phyloP scores from a whole-genome alignment of 2,329 filamentous ascomycete species.

The Sclerotinia trifoliorum region DNA sequence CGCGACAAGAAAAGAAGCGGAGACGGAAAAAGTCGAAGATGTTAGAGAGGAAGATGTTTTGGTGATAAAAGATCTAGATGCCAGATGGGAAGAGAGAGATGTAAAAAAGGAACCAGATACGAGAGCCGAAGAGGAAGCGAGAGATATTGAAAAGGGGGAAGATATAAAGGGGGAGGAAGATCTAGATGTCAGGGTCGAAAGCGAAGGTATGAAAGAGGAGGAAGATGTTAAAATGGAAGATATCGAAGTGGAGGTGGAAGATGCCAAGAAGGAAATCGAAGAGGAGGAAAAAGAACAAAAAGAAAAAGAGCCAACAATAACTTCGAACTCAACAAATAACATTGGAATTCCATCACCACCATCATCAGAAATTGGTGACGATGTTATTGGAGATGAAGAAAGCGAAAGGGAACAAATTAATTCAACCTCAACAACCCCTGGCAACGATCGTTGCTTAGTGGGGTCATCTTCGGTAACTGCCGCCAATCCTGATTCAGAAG shows the following conservation, averaged over 20 bases:
- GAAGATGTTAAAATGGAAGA: not conserved
- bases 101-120: not conserved
- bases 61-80: slow-evolving; percentile 10
- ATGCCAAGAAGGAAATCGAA: not conserved
- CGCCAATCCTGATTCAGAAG: slow-evolving; percentile 20
- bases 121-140: not conserved
- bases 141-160: not conserved
- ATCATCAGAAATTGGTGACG: slow-evolving; percentile 14
- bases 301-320: not conserved
- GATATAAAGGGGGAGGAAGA: not conserved
- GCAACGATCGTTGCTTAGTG: slow-evolving; percentile 24
- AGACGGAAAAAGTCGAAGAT: not conserved
- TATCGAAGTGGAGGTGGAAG: not conserved
- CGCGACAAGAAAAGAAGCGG: not conserved
- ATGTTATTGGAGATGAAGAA: slow-evolving; percentile 5
- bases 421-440: slow-evolving; percentile 7
- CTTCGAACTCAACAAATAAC: not conserved
- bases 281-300: not conserved
- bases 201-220: not conserved
- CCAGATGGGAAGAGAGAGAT: not conserved
- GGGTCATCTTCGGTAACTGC: slow-evolving; percentile 14
- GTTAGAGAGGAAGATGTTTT: not conserved
- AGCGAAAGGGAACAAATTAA: not conserved
- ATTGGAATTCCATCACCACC: slow-evolving; percentile 16
- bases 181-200: slow-evolving; percentile 5